A percentile compares a stretch with the other conserved stretches of the same genome.
Conservation (phyloP, 2,329 filamentous ascomycete genomes). For the Sporothrix inflata region DNA sequence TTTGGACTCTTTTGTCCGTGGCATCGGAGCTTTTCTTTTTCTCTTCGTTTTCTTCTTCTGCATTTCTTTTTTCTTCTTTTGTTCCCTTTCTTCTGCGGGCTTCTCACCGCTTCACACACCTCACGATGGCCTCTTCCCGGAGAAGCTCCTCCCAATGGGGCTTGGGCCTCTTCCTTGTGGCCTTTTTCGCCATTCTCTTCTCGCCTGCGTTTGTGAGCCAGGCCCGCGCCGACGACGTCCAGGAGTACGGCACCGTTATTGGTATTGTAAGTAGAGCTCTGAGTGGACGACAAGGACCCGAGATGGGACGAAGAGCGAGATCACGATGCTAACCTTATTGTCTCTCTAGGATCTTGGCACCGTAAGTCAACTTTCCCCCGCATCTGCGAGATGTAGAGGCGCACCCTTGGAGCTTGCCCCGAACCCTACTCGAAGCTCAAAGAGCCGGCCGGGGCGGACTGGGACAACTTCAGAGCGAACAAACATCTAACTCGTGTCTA, state of each 20-base stretch:
- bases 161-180: constrained; percentile 83
- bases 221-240: constrained; percentile 72
- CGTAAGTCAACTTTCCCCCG: constrained; percentile 26
- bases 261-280: constrained; percentile 67
- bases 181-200: constrained; percentile 90
- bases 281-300: background rate
- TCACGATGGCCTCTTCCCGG: constrained; percentile 34
- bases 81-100: constrained; percentile 24
- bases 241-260: constrained; percentile 85
- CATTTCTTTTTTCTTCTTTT: constrained; percentile 24
- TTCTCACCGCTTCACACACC: background rate
- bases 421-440: background rate
- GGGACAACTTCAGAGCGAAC: background rate
- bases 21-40: background rate
- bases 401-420: background rate
- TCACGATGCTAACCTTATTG: constrained; percentile 33
- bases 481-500: constrained; percentile 19
- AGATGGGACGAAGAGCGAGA: background rate
- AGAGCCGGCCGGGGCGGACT: background rate
- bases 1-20: constrained; percentile 4
- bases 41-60: constrained; percentile 32
- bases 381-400: background rate
- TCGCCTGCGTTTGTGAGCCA: constrained; percentile 82
- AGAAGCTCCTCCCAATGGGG: constrained; percentile 32
- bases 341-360: constrained; percentile 71